phyloP scores from a whole-genome alignment of 148 eudicot species.

The Dianthus caryophyllus region DNA sequence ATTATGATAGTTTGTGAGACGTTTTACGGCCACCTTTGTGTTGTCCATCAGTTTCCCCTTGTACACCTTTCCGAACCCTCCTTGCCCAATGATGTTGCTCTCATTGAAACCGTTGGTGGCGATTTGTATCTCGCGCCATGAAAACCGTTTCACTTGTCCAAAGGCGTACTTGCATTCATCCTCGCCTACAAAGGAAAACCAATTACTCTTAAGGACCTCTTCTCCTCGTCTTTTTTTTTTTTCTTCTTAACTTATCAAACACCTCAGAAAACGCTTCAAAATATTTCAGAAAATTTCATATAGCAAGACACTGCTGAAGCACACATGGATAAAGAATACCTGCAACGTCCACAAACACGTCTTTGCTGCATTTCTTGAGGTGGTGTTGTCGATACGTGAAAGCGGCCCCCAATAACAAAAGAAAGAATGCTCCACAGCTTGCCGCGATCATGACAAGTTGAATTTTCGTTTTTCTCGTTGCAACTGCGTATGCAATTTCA shows the following conservation, averaged over 20 bases:
- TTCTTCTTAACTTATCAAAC: neutral
- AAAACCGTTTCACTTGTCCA: conserved; percentile 80
- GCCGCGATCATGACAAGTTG: conserved; percentile 47
- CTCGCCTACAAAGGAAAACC: conserved; percentile 45
- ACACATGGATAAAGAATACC: conserved; percentile 36
- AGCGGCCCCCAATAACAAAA: conserved; percentile 57
- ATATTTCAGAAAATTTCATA: too few species aligned
- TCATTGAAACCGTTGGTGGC: conserved; percentile 79
- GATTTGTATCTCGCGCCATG: conserved; percentile 83
- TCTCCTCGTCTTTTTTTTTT: neutral
- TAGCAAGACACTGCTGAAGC: too few species aligned
- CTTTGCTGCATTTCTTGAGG: conserved; percentile 35
- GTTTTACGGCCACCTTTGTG: conserved; percentile 76
- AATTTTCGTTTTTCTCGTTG: conserved; percentile 50
- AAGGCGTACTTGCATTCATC: conserved; percentile 66
- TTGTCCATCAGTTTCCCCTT: conserved; percentile 60
- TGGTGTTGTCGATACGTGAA: conserved; percentile 41
- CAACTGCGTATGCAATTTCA: conserved; percentile 30
- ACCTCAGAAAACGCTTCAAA: neutral
- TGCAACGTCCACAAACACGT: conserved; percentile 67
- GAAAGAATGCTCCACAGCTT: conserved; percentile 57
- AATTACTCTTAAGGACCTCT: too few species aligned
- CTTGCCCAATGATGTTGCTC: conserved; percentile 80
- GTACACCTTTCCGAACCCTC: conserved; percentile 96
- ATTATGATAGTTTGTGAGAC: conserved; percentile 68